A percentile compares a stretch with the other conserved stretches of the same genome.
Conservation (phyloP, 257 asterid genomes). For the Handroanthus guayacan region DNA sequence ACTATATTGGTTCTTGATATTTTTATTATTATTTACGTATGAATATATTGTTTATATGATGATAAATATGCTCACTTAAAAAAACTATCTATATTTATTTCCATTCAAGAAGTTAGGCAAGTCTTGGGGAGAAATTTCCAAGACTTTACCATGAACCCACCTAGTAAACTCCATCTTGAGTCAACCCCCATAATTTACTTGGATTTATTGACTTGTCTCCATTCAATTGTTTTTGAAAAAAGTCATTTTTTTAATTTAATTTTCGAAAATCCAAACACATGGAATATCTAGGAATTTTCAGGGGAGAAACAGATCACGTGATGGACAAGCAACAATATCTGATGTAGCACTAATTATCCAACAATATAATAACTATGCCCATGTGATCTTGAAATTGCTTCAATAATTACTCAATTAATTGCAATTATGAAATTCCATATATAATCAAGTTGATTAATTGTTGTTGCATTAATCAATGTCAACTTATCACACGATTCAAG, state of each 20-base stretch:
- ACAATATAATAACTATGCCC: slow-evolving; percentile 30
- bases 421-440: slow-evolving; percentile 21
- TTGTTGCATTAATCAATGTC: slow-evolving; percentile 25
- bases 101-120: too few species aligned
- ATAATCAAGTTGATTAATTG: neutral
- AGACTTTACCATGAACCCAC: neutral
- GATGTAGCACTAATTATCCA: slow-evolving; percentile 26
- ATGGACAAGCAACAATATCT: slow-evolving; percentile 28
- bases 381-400: slow-evolving; percentile 44
- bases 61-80: too few species aligned
- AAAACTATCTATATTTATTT: too few species aligned
- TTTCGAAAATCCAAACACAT: neutral
- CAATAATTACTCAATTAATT: slow-evolving; percentile 33
- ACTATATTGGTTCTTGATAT: too few species aligned
- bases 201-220: neutral
- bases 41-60: too few species aligned
- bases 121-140: neutral
- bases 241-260: neutral
- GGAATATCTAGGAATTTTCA: slow-evolving; percentile 35
- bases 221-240: neutral
- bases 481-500: slow-evolving; percentile 41
- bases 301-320: slow-evolving; percentile 40
- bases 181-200: neutral
- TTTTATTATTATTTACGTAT: too few species aligned
- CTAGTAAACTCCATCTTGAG: neutral